Base-by-base conservation (phyloP, 768 basidiomycete species). In the Pleurotus ostreatus region DNA sequence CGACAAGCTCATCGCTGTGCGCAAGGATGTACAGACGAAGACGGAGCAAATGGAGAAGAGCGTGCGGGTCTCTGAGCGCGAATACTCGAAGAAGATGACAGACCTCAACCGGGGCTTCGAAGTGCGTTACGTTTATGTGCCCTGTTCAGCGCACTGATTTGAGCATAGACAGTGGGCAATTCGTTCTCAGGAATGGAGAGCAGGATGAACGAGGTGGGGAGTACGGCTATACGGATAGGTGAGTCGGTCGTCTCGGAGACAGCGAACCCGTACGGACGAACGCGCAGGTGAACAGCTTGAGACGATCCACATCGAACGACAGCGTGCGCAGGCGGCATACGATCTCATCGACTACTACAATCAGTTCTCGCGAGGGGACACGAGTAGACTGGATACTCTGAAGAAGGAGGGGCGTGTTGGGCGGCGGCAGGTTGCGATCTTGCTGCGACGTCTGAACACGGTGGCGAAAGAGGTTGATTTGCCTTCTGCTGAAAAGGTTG, bases 181-280 rank as follows among this genome's bases (percentile, higher is more conserved):
- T 92, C 94, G 1, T 98, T 97, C 72, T 73, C 84, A 23, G 87
- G 84, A 5, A 94, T 98, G 85, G 95, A 98, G 68, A 82, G 76
- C 60, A 85, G 88, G 64, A 93, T 98, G 78, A 92, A 86, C 55
- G 88, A 94, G 65, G 95, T 99, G 30, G 94, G 95, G 37, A 82
- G 92, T 54, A 95, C 94, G 12, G 94, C 97, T 12, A 87, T 98
- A 46, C 81, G 96, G 48, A 97, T 98, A 62, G 97, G 96, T 88
- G 51, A 61, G 82, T 59, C 25, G 26, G 34, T 18, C 18, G 18
- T 18, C 13, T 4, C 30, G 30, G 30, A 3, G 30, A 34, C 11
- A 4, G 3, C 7, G 3, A 4, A 4, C 30, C 9, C 30, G 30
- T 34, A 34, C 30, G 3, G 30, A 34, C 30, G 9, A 34, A 34